These are phyloP conservation scores for Chiua sp. DNA, from an alignment of 1,284 basidiomycete species.

Conservation along the genomic window DNA sequence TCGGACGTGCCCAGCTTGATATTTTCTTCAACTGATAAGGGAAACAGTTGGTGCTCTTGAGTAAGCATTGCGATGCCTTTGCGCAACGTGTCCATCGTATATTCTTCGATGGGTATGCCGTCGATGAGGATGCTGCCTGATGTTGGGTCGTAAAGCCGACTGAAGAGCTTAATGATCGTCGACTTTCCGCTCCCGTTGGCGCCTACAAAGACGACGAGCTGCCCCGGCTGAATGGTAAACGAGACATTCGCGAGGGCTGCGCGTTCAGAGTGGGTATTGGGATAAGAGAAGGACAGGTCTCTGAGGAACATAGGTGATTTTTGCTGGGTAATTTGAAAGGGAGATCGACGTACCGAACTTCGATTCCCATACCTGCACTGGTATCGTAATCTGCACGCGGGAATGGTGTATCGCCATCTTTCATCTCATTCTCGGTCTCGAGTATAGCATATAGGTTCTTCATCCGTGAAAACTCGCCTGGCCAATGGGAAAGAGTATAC, in stretches of 20 bases:
- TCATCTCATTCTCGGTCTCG: slow-evolving; percentile 21
- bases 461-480: slow-evolving; percentile 17
- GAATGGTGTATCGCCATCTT: slow-evolving; percentile 28
- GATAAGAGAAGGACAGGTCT: slow-evolving; percentile 53
- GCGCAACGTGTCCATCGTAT: slow-evolving; percentile 74
- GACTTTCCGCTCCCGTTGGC: slow-evolving; percentile 92
- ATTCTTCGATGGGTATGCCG: slow-evolving; percentile 52
- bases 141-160: slow-evolving; percentile 84
- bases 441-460: slow-evolving; percentile 22
- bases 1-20: slow-evolving; percentile 58
- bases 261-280: slow-evolving; percentile 43
- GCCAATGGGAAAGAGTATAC: slow-evolving; percentile 8
- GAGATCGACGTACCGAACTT: slow-evolving; percentile 36
- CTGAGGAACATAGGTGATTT: slow-evolving; percentile 26
- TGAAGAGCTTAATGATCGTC: slow-evolving; percentile 82
- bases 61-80: slow-evolving; percentile 84
- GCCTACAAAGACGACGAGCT: slow-evolving; percentile 72
- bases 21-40: slow-evolving; percentile 83
- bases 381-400: slow-evolving; percentile 23
- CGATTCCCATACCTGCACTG: slow-evolving; percentile 40
- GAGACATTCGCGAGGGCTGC: slow-evolving; percentile 46
- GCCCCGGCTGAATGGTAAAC: slow-evolving; percentile 49
- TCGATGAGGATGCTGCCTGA: slow-evolving; percentile 68
- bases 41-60: slow-evolving; percentile 86
- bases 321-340: background rate